Percentiles rank a stretch among this genome's conserved stretches.
These are phyloP conservation scores for Penicillium occitanis DNA, from an alignment of 2,329 filamentous ascomycete genomes.

Conservation along the genomic window DNA sequence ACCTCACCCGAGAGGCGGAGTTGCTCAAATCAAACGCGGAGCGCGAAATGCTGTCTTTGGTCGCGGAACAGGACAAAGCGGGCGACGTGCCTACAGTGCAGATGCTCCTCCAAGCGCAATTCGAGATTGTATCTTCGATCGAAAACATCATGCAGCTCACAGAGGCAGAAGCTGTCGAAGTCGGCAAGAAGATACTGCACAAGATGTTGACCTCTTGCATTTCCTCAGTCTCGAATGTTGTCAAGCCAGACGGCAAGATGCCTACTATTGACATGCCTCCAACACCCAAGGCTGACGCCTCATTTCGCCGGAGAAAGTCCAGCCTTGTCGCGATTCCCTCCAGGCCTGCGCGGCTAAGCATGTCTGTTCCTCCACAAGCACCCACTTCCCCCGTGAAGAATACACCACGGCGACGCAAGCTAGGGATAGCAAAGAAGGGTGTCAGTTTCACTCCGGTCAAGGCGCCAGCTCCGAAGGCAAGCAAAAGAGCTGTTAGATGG, in stretches of 20 bases:
- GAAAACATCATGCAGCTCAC: constrained; percentile 78
- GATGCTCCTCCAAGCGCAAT: constrained; percentile 81
- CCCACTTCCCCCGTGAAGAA: constrained; percentile 66
- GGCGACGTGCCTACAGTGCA: constrained; percentile 78
- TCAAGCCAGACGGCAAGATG: constrained; percentile 80
- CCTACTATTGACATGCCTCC: constrained; percentile 60
- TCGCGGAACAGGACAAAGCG: constrained; percentile 79
- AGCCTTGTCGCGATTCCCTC: constrained; percentile 40
- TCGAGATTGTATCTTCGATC: constrained; percentile 83
- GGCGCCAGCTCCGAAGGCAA: constrained; percentile 54
- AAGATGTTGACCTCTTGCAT: constrained; percentile 76
- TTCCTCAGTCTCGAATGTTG: constrained; percentile 73
- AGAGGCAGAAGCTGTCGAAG: constrained; percentile 76
- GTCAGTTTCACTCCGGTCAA: constrained; percentile 81
- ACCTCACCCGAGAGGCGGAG: constrained; percentile 77
- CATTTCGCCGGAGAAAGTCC: constrained; percentile 65
- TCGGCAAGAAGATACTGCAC: constrained; percentile 73
- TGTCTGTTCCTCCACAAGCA: constrained; percentile 34
- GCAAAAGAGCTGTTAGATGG: constrained; percentile 84
- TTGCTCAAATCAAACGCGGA: constrained; percentile 79
- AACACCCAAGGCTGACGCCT: constrained; percentile 70
- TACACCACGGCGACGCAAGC: constrained; percentile 78
- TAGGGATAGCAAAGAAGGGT: constrained; percentile 63
- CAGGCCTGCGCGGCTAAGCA: constrained; percentile 31
- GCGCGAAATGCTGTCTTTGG: constrained; percentile 71